Conservation (phyloP, 2,329 filamentous ascomycete genomes). For the Onygenales sp. region DNA sequence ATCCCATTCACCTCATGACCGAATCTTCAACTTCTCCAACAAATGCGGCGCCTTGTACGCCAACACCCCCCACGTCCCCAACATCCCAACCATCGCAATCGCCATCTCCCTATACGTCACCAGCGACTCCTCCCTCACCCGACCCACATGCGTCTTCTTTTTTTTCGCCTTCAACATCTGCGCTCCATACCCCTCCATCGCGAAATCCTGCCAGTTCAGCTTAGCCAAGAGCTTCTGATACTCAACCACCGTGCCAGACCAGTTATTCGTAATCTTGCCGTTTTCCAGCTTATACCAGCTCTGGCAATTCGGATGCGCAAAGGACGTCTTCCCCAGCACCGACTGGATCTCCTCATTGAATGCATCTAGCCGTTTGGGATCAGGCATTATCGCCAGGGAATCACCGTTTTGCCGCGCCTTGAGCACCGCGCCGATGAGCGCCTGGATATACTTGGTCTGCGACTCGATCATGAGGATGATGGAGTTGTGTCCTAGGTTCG, state of each 20-base stretch:
- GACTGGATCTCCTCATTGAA: slow-evolving; percentile 42
- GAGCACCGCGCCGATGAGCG: slow-evolving; percentile 41
- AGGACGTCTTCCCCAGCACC: slow-evolving; percentile 34
- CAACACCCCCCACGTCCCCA: background rate
- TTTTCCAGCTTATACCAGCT: slow-evolving; percentile 49
- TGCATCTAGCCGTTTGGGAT: slow-evolving; percentile 24
- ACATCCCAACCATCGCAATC: background rate
- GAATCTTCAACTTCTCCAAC: background rate
- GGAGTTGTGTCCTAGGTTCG: slow-evolving; percentile 45
- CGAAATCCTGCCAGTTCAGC: slow-evolving; percentile 19
- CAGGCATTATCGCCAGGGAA: slow-evolving; percentile 39
- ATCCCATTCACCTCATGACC: background rate
- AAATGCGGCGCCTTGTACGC: background rate
- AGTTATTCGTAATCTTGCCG: slow-evolving; percentile 50
- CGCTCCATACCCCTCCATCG: slow-evolving; percentile 13
- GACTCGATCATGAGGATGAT: slow-evolving; percentile 56
- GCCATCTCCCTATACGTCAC: slow-evolving; percentile 16
- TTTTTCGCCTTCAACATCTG: slow-evolving; percentile 8
- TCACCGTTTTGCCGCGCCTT: slow-evolving; percentile 32
- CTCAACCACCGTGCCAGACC: slow-evolving; percentile 43
- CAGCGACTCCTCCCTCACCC: slow-evolving; percentile 26
- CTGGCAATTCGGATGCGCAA: slow-evolving; percentile 46
- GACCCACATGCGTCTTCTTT: slow-evolving; percentile 12
- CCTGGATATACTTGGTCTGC: slow-evolving; percentile 46
- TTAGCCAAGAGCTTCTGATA: slow-evolving; percentile 41